Percentiles rank a stretch among this genome's conserved stretches.
Conservation (phyloP, 2,329 filamentous ascomycete genomes). For the Byssochlamys sp. region DNA sequence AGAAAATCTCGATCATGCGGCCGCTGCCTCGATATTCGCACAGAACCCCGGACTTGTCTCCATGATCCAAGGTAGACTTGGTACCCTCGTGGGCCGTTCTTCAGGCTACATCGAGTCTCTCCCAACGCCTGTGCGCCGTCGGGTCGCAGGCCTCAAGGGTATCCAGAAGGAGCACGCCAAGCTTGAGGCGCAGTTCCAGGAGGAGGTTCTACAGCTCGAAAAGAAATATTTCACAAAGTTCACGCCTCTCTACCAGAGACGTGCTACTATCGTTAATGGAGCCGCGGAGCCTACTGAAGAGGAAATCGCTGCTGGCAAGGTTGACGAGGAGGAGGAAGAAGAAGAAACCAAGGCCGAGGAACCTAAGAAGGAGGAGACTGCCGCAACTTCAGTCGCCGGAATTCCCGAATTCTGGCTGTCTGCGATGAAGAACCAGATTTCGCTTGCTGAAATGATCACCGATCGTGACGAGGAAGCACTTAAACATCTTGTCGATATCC, state of each 20-base stretch:
- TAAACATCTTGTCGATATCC: conserved; percentile 80
- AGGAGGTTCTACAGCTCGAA: conserved; percentile 93
- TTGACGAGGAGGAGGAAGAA: conserved; percentile 64
- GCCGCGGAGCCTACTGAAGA: conserved; percentile 71
- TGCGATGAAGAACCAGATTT: conserved; percentile 98
- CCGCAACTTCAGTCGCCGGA: conserved; percentile 52
- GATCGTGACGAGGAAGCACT: conserved; percentile 91
- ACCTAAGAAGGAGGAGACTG: conserved; percentile 38
- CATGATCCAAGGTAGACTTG: conserved; percentile 96
- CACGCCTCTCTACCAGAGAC: conserved; percentile 91
- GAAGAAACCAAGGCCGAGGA: conserved; percentile 54
- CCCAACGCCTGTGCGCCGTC: conserved; percentile 76
- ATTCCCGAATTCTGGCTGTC: conserved; percentile 99
- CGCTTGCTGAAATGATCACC: conserved; percentile 95
- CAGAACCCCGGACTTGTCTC: conserved; percentile 89
- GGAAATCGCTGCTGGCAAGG: conserved; percentile 78
- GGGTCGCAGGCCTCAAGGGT: conserved; percentile 89
- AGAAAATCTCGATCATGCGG: conserved; percentile 85
- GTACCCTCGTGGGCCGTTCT: conserved; percentile 82
- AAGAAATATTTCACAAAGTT: conserved; percentile 99
- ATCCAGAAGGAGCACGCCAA: conserved; percentile 98
- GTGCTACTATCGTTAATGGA: conserved; percentile 86
- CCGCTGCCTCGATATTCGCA: conserved; percentile 86
- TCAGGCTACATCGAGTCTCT: conserved; percentile 98
- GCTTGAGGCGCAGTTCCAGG: conserved; percentile 95